These are phyloP conservation scores for Penicillium soppii DNA, from an alignment of 495 filamentous ascomycete genomes.

Conservation along the genomic window DNA sequence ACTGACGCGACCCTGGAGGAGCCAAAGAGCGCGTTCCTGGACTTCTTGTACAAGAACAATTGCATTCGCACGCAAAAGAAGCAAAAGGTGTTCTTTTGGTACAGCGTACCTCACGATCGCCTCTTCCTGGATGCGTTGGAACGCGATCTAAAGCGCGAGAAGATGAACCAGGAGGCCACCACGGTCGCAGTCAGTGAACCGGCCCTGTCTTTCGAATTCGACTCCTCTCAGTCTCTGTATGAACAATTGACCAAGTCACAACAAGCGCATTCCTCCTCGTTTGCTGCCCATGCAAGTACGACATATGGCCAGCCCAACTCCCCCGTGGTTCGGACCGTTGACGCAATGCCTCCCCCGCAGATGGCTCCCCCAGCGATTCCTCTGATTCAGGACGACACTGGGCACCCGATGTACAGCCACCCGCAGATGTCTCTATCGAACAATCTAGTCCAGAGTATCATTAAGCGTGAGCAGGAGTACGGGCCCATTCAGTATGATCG, in stretches of 20 bases:
- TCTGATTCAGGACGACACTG: conserved; percentile 77
- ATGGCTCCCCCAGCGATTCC: conserved; percentile 70
- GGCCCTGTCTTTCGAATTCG: conserved; percentile 96
- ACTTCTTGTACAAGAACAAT: conserved; percentile 99
- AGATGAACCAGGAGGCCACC: conserved; percentile 98
- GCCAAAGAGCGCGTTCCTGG: conserved; percentile 95
- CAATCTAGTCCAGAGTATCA: conserved; percentile 62
- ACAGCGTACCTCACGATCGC: conserved; percentile 96
- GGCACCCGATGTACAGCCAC: conserved; percentile 67
- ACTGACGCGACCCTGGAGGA: conserved; percentile 99
- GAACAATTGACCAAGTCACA: conserved; percentile 99
- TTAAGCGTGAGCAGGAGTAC: conserved; percentile 83
- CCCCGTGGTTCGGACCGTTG: conserved; percentile 85
- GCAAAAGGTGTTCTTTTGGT: conserved; percentile 99
- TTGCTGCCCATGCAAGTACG: conserved; percentile 77
- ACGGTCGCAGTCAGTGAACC: conserved; percentile 96
- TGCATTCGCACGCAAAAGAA: conserved; percentile 99
- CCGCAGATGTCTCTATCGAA: conserved; percentile 58
- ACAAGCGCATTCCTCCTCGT: conserved; percentile 95
- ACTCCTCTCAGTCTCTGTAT: conserved; percentile 97
- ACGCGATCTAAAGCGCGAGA: conserved; percentile 95
- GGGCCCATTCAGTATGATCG: conserved; percentile 80
- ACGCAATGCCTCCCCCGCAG: conserved; percentile 80
- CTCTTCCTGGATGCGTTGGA: conserved; percentile 97
- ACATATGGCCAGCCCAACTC: conserved; percentile 80